These are phyloP conservation scores for Quercus phellos DNA, from an alignment of 331 rosid genomes.

Conservation along the genomic window DNA sequence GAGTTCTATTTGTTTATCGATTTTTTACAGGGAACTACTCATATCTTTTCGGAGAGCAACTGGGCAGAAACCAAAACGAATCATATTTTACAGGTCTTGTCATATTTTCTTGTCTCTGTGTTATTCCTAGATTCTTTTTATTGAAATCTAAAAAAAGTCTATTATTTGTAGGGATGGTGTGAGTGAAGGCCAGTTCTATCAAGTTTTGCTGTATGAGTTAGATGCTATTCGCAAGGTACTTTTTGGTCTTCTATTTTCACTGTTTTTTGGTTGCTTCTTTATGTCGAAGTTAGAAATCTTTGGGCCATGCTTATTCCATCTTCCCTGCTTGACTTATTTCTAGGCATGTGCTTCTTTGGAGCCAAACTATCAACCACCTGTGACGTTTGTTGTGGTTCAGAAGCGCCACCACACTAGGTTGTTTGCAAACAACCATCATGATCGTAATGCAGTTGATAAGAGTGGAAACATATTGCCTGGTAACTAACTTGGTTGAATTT, in stretches of 20 bases:
- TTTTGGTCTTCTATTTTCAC: background rate
- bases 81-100: constrained; percentile 77
- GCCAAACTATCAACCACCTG: constrained; percentile 96
- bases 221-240: constrained; percentile 88
- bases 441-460: constrained; percentile 54
- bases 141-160: background rate
- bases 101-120: background rate
- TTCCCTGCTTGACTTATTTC: background rate
- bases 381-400: constrained; percentile 94
- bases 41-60: constrained; percentile 94
- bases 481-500: constrained; percentile 2
- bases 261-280: background rate
- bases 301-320: background rate
- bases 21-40: constrained; percentile 66
- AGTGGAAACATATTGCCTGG: constrained; percentile 98
- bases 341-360: constrained; percentile 95
- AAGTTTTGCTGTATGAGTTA: constrained; percentile 83
- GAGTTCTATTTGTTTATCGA: background rate
- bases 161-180: constrained; percentile 79
- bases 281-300: background rate
- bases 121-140: background rate
- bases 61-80: constrained; percentile 93
- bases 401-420: constrained; percentile 94
- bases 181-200: constrained; percentile 94
- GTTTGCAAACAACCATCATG: constrained; percentile 73